Conservation (phyloP, 139 green algal genomes). For the Closterium sp. region DNA sequence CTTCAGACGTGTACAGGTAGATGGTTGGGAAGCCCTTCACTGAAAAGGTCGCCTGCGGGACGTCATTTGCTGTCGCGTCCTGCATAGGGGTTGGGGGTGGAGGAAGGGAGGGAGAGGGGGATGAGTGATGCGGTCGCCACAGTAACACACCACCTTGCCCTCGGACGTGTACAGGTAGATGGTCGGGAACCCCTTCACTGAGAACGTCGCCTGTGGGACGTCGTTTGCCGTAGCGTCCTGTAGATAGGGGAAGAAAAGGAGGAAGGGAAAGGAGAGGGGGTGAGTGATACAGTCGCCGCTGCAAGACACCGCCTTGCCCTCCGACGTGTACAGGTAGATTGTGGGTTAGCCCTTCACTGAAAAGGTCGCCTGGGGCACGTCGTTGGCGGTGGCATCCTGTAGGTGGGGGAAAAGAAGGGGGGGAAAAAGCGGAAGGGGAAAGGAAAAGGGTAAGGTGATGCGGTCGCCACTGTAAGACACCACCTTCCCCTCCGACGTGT, state of each 20-base stretch:
- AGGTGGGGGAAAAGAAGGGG: too few relatives aligned
- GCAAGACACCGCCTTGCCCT: background rate
- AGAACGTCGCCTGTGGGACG: constrained; percentile 28
- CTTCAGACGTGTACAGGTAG: constrained; percentile 16
- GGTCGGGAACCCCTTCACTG: constrained; percentile 43
- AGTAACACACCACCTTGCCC: constrained; percentile 20
- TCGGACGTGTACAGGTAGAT: constrained; percentile 21
- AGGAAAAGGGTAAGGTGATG: too few relatives aligned
- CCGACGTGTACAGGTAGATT: constrained; percentile 20
- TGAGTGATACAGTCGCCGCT: too few relatives aligned
- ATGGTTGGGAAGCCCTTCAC: constrained; percentile 46
- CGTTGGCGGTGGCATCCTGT: constrained; percentile 36
- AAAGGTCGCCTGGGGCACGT: constrained; percentile 25
- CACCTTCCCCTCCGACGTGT: constrained; percentile 10
- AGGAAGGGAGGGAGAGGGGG: background rate
- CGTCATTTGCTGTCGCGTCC: constrained; percentile 35
- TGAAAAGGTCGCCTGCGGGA: constrained; percentile 21
- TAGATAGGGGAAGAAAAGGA: background rate
- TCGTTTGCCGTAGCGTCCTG: constrained; percentile 40
- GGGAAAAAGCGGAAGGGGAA: too few relatives aligned
- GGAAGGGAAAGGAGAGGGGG: too few relatives aligned
- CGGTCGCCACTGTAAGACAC: constrained; percentile 20
- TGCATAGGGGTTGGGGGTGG: too few relatives aligned
- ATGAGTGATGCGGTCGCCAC: background rate
- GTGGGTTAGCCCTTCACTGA: constrained; percentile 43